phyloP scores from a whole-genome alignment of 2,329 filamentous ascomycete species.

The Sphaceloma murrayae region DNA sequence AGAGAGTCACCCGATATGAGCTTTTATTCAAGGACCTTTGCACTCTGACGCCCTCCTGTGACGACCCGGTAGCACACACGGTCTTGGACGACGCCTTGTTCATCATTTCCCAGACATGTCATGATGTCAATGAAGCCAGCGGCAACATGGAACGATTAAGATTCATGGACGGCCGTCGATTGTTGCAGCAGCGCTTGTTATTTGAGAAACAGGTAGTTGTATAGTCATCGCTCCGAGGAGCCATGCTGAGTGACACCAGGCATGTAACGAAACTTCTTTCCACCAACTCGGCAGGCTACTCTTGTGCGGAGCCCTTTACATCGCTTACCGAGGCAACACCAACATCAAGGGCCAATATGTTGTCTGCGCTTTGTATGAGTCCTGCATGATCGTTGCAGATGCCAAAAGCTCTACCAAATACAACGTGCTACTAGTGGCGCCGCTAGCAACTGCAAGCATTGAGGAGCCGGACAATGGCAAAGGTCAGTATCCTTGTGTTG shows the following conservation, averaged over 20 bases:
- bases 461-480: constrained; percentile 67
- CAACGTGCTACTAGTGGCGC: constrained; percentile 63
- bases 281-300: constrained; percentile 70
- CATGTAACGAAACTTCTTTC: no score
- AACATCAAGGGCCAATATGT: constrained; percentile 69
- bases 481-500: constrained; percentile 35
- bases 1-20: constrained; percentile 84
- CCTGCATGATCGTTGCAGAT: constrained; percentile 67
- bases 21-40: constrained; percentile 76
- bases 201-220: constrained; percentile 67
- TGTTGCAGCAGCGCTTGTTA: constrained; percentile 69
- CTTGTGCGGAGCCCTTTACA: constrained; percentile 73
- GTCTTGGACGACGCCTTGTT: constrained; percentile 66
- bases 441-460: constrained; percentile 54
- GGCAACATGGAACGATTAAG: constrained; percentile 61
- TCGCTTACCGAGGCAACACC: constrained; percentile 66
- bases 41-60: constrained; percentile 70
- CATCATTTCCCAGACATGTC: constrained; percentile 62
- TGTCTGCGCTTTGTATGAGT: constrained; percentile 73
- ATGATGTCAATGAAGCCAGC: constrained; percentile 75
- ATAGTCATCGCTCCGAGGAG: background rate
- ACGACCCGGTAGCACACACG: constrained; percentile 74
- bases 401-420: constrained; percentile 58
- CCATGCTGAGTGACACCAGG: no score
- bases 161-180: constrained; percentile 70